These are phyloP conservation scores for Acorus calamus DNA, from an alignment of 106 monocot genomes.

Conservation along the genomic window DNA sequence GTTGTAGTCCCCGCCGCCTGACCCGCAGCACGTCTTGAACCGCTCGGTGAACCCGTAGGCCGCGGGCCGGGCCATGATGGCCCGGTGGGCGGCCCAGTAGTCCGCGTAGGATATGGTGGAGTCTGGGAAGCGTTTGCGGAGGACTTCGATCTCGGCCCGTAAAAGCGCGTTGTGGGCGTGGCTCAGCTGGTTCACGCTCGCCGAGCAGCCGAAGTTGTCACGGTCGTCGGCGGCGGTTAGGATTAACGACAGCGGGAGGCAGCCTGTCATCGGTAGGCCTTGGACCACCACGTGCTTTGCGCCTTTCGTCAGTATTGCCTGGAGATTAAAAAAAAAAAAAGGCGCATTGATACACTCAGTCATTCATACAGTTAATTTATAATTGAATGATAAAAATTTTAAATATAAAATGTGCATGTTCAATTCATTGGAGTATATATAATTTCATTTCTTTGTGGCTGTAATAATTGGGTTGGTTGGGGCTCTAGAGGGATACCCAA, in stretches of 20 bases:
- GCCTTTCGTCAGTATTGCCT: conserved; percentile 55
- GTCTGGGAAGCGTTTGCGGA: conserved; percentile 30
- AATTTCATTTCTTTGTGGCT: no score
- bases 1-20: conserved; percentile 63
- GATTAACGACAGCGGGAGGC: conserved; percentile 55
- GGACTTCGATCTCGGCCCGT: conserved; percentile 25
- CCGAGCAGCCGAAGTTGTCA: conserved; percentile 53
- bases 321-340: conserved; percentile 5
- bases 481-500: no score
- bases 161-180: conserved; percentile 44
- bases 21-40: conserved; percentile 67
- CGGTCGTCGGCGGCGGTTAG: conserved; percentile 34
- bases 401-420: no score
- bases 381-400: no score
- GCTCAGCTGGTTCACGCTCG: conserved; percentile 39
- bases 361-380: no score
- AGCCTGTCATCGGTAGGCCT: conserved; percentile 68
- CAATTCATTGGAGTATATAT: no score
- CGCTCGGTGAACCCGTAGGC: conserved; percentile 56
- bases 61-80: conserved; percentile 38
- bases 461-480: no score
- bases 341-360: no score
- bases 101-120: conserved; percentile 79
- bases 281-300: conserved; percentile 77
- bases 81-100: conserved; percentile 50